Percentiles rank a stretch among this genome's conserved stretches.
These are phyloP conservation scores for Diaporthe nobilis DNA, from an alignment of 2,329 filamentous ascomycete genomes.

Conservation along the genomic window DNA sequence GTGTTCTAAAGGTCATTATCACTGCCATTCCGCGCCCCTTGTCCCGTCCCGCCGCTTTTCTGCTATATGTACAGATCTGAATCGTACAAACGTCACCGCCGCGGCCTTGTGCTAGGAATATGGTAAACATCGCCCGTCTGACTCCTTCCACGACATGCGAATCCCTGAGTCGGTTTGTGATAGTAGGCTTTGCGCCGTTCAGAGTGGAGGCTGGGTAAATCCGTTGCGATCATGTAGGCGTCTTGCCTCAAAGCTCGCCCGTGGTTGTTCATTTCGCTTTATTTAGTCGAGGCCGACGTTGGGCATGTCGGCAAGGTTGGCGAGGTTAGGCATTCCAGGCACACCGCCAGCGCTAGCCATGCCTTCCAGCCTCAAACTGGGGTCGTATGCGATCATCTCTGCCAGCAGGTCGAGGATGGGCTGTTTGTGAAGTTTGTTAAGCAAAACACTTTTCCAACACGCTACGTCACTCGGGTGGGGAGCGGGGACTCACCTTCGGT, in stretches of 20 bases:
- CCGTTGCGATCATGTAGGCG: conserved; percentile 6
- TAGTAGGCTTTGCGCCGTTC: conserved; percentile 6
- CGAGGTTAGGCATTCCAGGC: conserved; percentile 43
- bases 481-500: conserved; percentile 76
- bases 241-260: conserved; percentile 9
- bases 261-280: background rate
- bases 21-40: conserved; percentile 19
- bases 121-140: conserved; percentile 29
- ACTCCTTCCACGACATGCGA: conserved; percentile 13
- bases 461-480: background rate
- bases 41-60: conserved; percentile 27
- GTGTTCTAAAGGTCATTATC: conserved; percentile 38
- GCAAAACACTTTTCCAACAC: conserved; percentile 43
- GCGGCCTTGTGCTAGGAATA: conserved; percentile 21
- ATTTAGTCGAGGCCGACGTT: conserved; percentile 69
- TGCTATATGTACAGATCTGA: conserved; percentile 37
- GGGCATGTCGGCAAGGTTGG: conserved; percentile 63
- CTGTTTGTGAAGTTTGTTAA: conserved; percentile 57
- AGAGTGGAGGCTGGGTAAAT: conserved; percentile 33
- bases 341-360: conserved; percentile 50
- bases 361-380: conserved; percentile 73
- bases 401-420: conserved; percentile 95
- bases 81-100: conserved; percentile 31
- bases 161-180: conserved; percentile 14
- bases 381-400: conserved; percentile 97